Percentiles rank a stretch among this genome's conserved stretches.
Conservation (phyloP, 768 basidiomycete genomes). For the Suillus lakei region DNA sequence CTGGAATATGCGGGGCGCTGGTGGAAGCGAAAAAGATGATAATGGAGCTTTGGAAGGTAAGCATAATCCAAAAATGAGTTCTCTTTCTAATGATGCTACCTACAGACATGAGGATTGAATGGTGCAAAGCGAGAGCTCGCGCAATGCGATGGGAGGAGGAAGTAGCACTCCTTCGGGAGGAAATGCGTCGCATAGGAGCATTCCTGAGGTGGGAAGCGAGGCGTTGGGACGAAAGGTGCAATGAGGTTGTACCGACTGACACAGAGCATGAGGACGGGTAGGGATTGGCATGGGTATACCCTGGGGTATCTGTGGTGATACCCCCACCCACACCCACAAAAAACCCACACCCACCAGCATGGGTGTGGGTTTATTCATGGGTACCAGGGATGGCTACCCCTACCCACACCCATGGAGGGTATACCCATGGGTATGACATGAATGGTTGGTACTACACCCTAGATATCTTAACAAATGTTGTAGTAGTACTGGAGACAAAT, state of each 20-base stretch:
- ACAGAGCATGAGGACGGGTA: background rate
- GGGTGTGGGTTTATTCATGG: no score
- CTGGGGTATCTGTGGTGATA: no score
- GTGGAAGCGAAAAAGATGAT: background rate
- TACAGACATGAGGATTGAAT: slow-evolving; percentile 5
- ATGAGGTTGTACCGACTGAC: background rate
- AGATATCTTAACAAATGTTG: no score
- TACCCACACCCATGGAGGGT: no score
- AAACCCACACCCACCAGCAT: no score
- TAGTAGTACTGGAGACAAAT: no score
- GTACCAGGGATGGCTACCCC: no score
- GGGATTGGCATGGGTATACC: no score
- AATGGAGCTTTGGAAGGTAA: slow-evolving; percentile 1
- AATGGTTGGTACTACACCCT: no score
- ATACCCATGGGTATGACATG: no score
- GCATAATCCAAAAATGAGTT: background rate
- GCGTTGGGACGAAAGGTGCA: background rate
- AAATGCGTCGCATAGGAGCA: background rate
- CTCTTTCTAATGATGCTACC: no score
- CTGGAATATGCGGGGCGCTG: slow-evolving; percentile 8
- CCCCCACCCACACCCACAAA: no score
- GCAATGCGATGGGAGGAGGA: slow-evolving; percentile 2
- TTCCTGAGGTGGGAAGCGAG: slow-evolving; percentile 1
- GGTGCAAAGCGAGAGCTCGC: slow-evolving; percentile 6
- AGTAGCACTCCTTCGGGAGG: background rate